Evolutionary conservation across 257 asterid species (phyloP).

Genomic region (Forsythia viridissima): DNA sequence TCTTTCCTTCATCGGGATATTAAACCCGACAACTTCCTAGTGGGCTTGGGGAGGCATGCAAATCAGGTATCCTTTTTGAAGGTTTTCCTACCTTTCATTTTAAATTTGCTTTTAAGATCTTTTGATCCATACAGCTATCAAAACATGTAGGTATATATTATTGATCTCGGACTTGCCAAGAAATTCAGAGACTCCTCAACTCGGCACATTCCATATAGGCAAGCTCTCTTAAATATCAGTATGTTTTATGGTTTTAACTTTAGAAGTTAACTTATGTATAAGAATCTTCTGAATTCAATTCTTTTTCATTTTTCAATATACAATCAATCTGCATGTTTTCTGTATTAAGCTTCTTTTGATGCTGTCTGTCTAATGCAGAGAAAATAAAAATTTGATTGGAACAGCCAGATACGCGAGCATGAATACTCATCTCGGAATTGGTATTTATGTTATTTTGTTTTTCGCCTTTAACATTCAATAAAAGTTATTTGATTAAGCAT

Average conservation of each 20-base stretch:
- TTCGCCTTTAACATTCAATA: background rate
- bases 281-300: background rate
- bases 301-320: too few relatives aligned
- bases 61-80: constrained; percentile 52
- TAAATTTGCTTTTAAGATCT: constrained; percentile 7
- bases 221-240: constrained; percentile 13
- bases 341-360: background rate
- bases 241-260: background rate
- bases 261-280: background rate
- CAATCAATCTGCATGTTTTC: too few relatives aligned
- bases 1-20: constrained; percentile 86
- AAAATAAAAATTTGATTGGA: constrained; percentile 37
- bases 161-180: constrained; percentile 90
- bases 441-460: constrained; percentile 13
- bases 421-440: constrained; percentile 40
- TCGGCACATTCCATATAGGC: constrained; percentile 91
- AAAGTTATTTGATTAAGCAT: constrained; percentile 1
- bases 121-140: constrained; percentile 13
- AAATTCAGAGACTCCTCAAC: constrained; percentile 75
- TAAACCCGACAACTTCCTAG: constrained; percentile 84
- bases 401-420: constrained; percentile 41
- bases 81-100: background rate
- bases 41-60: constrained; percentile 88
- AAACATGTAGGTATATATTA: constrained; percentile 62
- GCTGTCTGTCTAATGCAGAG: constrained; percentile 21